phyloP scores from a whole-genome alignment of 495 filamentous ascomycete genomes.

The Penicillium canariense region DNA sequence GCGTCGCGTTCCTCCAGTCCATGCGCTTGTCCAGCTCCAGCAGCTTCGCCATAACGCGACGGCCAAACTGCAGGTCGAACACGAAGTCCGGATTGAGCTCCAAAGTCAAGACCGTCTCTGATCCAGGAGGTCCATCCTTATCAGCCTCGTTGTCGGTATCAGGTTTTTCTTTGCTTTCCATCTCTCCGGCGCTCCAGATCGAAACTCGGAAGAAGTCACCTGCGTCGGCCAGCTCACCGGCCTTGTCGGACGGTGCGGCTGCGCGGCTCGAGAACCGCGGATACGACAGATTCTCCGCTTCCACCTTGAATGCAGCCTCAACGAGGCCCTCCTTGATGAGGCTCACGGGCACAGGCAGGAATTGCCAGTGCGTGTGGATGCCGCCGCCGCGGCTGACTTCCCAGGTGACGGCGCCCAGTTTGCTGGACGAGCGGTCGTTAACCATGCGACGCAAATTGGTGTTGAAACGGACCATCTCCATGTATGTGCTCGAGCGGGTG shows the following conservation, averaged over 20 bases:
- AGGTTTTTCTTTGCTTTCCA: constrained; percentile 10
- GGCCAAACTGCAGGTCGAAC: constrained; percentile 66
- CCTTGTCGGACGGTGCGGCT: background rate
- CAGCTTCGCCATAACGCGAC: constrained; percentile 83
- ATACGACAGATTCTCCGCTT: constrained; percentile 74
- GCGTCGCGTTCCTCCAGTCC: constrained; percentile 79
- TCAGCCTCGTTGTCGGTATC: background rate
- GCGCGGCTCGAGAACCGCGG: constrained; percentile 45
- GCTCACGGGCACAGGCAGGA: constrained; percentile 69
- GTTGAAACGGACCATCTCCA: constrained; percentile 80
- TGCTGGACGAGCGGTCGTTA: constrained; percentile 39
- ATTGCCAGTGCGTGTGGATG: constrained; percentile 93
- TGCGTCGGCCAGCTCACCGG: constrained; percentile 41
- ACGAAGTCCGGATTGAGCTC: constrained; percentile 50
- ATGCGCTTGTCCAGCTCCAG: constrained; percentile 69
- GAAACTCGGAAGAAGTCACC: constrained; percentile 84
- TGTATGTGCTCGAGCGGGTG: constrained; percentile 52
- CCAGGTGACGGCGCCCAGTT: constrained; percentile 82
- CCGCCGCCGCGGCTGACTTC: constrained; percentile 76
- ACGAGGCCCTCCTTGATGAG: constrained; percentile 66
- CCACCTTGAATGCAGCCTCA: constrained; percentile 78
- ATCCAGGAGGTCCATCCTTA: constrained; percentile 6
- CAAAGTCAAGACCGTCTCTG: constrained; percentile 51
- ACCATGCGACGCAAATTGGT: constrained; percentile 69
- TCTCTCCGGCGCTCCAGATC: constrained; percentile 57